A percentile compares a stretch with the other conserved stretches of the same genome.
Conservation (phyloP, 306 rosid genomes). For the Sophora flavescens region DNA sequence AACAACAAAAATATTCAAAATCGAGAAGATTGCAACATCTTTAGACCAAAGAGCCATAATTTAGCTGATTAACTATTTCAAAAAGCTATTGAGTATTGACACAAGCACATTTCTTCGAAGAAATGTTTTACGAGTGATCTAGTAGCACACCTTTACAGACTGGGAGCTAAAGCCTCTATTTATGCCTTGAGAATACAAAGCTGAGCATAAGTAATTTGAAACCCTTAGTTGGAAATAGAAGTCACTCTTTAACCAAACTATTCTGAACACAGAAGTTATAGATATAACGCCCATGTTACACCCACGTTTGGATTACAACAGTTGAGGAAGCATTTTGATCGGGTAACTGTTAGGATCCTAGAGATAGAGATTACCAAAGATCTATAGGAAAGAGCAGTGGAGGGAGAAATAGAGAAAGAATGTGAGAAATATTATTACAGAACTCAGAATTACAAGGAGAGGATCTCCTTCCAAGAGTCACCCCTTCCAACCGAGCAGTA, state of each 20-base stretch:
- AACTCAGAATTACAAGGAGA: no score
- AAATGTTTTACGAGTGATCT: conserved; percentile 8
- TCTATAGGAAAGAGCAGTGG: no score
- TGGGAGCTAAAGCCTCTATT: neutral
- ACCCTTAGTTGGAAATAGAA: neutral
- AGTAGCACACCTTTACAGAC: neutral
- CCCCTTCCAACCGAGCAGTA: no score
- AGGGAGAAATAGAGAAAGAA: no score
- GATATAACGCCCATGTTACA: neutral
- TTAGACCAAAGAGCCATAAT: neutral
- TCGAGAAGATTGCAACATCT: conserved; percentile 7
- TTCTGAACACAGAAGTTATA: neutral
- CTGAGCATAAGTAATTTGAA: neutral
- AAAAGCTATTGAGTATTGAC: conserved; percentile 8
- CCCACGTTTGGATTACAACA: neutral
- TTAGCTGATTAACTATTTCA: conserved; percentile 2
- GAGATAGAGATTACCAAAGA: no score
- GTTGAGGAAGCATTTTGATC: neutral
- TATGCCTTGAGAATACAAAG: conserved; percentile 26
- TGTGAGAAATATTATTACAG: no score
- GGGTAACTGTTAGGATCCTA: no score
- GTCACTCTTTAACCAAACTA: neutral
- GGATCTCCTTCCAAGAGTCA: no score
- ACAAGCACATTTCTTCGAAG: neutral
- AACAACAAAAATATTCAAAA: conserved; percentile 13